Evolutionary conservation across 2,329 filamentous ascomycete genomes (phyloP).

Genomic region (Cladophialophora carrionii): DNA sequence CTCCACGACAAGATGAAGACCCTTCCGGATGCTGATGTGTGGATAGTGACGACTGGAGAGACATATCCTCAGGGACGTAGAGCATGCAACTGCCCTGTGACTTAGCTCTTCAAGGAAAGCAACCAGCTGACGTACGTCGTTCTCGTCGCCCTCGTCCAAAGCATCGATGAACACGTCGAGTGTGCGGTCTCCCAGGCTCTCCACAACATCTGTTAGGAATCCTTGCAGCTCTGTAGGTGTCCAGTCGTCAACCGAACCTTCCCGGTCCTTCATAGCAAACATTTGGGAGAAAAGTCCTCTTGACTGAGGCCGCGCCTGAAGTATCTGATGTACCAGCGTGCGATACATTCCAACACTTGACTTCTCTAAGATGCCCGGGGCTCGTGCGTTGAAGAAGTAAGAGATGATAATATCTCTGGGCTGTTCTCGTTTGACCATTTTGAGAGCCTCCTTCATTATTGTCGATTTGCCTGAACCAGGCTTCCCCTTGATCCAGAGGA

Average conservation of each 20-base stretch:
- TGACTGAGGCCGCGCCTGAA: background rate
- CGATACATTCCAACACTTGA: slow-evolving; percentile 6
- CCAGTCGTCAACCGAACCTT: background rate
- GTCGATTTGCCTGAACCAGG: slow-evolving; percentile 52
- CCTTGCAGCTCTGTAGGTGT: slow-evolving; percentile 31
- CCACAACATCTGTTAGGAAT: slow-evolving; percentile 30
- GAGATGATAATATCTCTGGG: background rate
- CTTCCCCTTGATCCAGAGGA: slow-evolving; percentile 47
- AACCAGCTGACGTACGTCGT: background rate
- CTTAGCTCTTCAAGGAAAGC: slow-evolving; percentile 1
- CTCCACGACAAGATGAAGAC: background rate
- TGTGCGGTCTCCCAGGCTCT: slow-evolving; percentile 1
- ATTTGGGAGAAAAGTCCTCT: background rate
- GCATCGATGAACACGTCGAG: slow-evolving; percentile 3
- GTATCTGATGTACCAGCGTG: background rate
- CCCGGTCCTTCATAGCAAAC: background rate
- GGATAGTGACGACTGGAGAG: slow-evolving; percentile 4
- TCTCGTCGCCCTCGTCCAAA: slow-evolving; percentile 1
- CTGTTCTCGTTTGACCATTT: slow-evolving; percentile 29
- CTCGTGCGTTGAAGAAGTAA: slow-evolving; percentile 4
- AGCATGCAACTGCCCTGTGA: background rate
- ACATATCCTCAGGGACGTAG: background rate
- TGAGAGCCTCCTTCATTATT: slow-evolving; percentile 50
- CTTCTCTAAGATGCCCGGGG: background rate
- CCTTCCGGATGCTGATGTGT: background rate